Evolutionary conservation across 2,329 filamentous ascomycete species (phyloP), one percentile per base, ranked within the genome.

Genomic region (Rutstroemia sp.): DNA sequence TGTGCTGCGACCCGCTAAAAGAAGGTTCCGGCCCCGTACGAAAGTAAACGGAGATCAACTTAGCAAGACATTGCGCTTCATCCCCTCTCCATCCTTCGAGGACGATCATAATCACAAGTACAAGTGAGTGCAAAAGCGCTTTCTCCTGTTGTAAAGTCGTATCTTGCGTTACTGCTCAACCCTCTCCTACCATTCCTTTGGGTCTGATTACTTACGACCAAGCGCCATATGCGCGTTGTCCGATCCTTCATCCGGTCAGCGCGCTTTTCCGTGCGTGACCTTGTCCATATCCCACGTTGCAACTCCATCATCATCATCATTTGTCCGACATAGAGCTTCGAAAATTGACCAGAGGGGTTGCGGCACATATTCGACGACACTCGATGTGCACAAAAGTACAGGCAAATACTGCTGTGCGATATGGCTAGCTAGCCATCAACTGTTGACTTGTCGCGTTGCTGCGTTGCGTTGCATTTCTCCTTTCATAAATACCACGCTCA

Each of bases 261-360:
- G 53, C 53, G 53, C 41, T 48, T 56, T 37, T 56, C 42, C 53
- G 41, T 51, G 53, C 47, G 50, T 56, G 53, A 39, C 39, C 47
- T 51, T 41, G 23, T 47, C 47, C 47, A 44, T 39, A 51, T 56
- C 47, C 50, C 53, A 56, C 53, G 47, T 56, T 56, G 47, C 53
- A 39, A 51, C 27, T 37, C 53, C 27, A 51, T 51, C 39, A 51
- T 56, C 53, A 42, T 42, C 39, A n/a, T 42, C 12, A 27, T 47
- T 19, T 51, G 53, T 56, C 53, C 38, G 47, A 51, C 47, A 30
- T 34, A 51, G 21, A 55, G 38, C 19, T 45, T 27, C 42, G 27
- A 41, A 27, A 23, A 41, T 51, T 51, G 16, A 51, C 39, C 39
- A 51, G 53, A 48, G 53, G 38, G 27, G 37, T 45, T 38, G 46